Percentiles rank a stretch among this genome's conserved stretches.
Evolutionary conservation across 1,284 basidiomycete genomes (phyloP).

Genomic region (Apiotrichum sp.): DNA sequence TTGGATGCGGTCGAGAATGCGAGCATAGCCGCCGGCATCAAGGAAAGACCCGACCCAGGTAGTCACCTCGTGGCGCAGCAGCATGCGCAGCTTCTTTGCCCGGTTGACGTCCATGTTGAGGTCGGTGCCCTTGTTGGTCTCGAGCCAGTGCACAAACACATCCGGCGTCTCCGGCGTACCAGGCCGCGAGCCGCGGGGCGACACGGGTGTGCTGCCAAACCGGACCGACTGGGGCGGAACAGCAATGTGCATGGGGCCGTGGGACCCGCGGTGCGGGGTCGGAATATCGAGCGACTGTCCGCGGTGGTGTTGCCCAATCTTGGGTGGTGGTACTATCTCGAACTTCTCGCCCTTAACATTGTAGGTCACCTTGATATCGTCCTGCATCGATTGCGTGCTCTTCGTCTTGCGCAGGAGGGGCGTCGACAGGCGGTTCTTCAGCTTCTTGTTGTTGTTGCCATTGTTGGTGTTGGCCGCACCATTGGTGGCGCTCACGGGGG

Average conservation of each 20-base stretch:
- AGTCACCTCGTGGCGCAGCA: conserved; percentile 80
- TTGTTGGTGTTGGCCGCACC: conserved; percentile 45
- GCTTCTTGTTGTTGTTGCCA: conserved; percentile 15
- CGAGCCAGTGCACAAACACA: conserved; percentile 33
- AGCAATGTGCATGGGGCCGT: background rate
- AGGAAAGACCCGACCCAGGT: conserved; percentile 88
- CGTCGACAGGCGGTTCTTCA: conserved; percentile 33
- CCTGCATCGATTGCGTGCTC: conserved; percentile 28
- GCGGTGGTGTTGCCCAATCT: conserved; percentile 25
- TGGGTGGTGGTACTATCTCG: conserved; percentile 35
- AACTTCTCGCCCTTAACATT: conserved; percentile 33
- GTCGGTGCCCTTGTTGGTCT: conserved; percentile 33
- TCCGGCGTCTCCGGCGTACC: conserved; percentile 29
- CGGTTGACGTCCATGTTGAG: conserved; percentile 41
- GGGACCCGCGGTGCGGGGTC: conserved; percentile 3
- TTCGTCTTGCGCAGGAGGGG: conserved; percentile 39
- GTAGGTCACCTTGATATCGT: background rate
- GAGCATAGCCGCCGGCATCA: conserved; percentile 72
- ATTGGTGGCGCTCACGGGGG: conserved; percentile 4
- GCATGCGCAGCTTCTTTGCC: conserved; percentile 50
- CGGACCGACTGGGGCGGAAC: background rate
- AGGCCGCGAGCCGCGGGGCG: conserved; percentile 5
- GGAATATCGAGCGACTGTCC: conserved; percentile 25
- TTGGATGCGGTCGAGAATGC: conserved; percentile 75
- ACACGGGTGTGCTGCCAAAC: background rate